These are phyloP conservation scores for Apophysomyces ossiformis DNA, from an alignment of 371 early-diverging fungal genomes.

Conservation along the genomic window DNA sequence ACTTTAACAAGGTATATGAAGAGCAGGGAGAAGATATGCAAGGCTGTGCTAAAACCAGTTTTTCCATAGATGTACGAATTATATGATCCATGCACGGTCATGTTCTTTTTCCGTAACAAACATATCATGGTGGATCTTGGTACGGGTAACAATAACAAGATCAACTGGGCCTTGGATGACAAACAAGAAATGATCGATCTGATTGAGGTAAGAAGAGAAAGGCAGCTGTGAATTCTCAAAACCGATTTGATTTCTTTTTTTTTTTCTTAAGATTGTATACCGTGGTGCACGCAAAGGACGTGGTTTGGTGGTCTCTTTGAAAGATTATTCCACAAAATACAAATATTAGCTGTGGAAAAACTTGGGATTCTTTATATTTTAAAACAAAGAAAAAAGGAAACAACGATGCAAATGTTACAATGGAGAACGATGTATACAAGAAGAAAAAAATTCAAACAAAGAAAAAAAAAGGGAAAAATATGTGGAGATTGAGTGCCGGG, in stretches of 20 bases:
- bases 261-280: conserved; percentile 67
- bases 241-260: no score
- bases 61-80: conserved; percentile 87
- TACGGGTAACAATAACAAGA: conserved; percentile 99
- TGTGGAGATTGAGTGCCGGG: background rate
- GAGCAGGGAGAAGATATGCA: background rate
- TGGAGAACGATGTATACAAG: background rate
- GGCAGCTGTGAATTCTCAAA: no score
- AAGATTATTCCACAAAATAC: conserved; percentile 97
- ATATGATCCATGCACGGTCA: conserved; percentile 95
- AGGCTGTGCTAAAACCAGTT: background rate
- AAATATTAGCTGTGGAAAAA: conserved; percentile 67
- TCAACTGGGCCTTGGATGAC: conserved; percentile 94
- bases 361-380: background rate
- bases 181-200: conserved; percentile 90
- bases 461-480: background rate
- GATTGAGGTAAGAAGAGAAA: conserved; percentile 61
- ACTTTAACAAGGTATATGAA: conserved; percentile 81
- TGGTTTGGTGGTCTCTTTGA: conserved; percentile 94
- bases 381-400: background rate
- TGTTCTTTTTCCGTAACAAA: conserved; percentile 96
- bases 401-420: conserved; percentile 10
- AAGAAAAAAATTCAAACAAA: conserved; percentile 5
- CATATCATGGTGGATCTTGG: conserved; percentile 99
- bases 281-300: conserved; percentile 94